Base-by-base conservation (phyloP, 805 yeast genomes). In the Spathaspora boniae region DNA sequence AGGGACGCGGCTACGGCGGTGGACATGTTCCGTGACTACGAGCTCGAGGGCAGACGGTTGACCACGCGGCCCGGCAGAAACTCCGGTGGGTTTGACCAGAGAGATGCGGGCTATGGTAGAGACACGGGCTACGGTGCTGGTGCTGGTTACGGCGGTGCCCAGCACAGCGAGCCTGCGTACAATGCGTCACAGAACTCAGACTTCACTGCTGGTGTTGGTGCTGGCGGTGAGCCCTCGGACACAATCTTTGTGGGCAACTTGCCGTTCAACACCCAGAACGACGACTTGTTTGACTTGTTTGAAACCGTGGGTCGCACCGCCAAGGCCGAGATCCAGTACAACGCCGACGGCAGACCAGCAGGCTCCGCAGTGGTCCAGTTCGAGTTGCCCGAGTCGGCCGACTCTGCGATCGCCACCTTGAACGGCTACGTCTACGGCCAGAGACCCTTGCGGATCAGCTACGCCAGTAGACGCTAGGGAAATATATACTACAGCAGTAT, bases 331-430 rank as follows among this genome's bases (percentile, higher is more conserved):
- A 70, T 91, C 42, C 86, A 80, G 56, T 74, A 58, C 49, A 73
- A 72, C 44, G 54, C 68, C 4, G 60, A 62, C 24, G 91, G 91
- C 25, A 73, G 80, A 51, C 78, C 95, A 12, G 69, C 82, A 2
- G 98, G 97, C 20, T 65, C 71, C 44, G 97, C 95, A n/a, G 88
- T 87, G 33, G 88, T 91, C 29, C 76, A 80, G 55, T 86, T 85
- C 54, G 81, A 74, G 41, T 67, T 70, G 37, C 71, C 68, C 20
- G 85, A 75, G 22, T 70, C 76, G 42, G 95, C 97, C 1, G 83
- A 78, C 32, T 63, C 70, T 31, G 91, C 96, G 33, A 78, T 91
- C 46, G 67, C 68, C 29, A 84, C 82, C 60, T 72, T 93, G 51
- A 72, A 86, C 53, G 79, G 78, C 34, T 91, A 89, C 63, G 78